Percentiles rank a stretch among this genome's conserved stretches.
These are phyloP conservation scores for Physcomitrium patens DNA, from an alignment of 225 moss, liverwort and hornwort genomes.

Conservation along the genomic window DNA sequence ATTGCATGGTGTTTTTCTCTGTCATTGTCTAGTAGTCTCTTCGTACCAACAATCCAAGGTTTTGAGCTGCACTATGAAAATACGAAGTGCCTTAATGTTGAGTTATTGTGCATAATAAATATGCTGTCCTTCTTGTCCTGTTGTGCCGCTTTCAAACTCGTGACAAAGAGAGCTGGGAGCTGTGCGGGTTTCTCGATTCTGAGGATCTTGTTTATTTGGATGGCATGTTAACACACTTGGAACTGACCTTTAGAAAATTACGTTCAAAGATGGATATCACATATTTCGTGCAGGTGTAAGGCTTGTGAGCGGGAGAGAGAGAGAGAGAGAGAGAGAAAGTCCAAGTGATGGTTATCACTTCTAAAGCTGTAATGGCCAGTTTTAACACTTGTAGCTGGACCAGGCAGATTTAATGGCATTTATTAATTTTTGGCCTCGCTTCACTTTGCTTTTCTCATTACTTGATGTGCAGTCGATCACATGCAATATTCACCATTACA, in stretches of 20 bases:
- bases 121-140: background rate
- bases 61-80: background rate
- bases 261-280: conserved; percentile 3
- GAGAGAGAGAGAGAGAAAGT: conserved; percentile 1
- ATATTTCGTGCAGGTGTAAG: background rate
- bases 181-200: conserved; percentile 2
- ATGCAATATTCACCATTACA: conserved; percentile 84
- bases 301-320: conserved; percentile 7
- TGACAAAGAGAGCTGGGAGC: conserved; percentile 13
- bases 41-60: background rate
- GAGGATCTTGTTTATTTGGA: conserved; percentile 5
- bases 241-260: background rate
- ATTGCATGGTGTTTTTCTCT: conserved; percentile 13
- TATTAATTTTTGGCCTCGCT: background rate
- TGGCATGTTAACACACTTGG: background rate
- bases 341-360: background rate
- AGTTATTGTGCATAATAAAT: background rate
- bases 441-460: background rate
- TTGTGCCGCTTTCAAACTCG: conserved; percentile 2
- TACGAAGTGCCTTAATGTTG: background rate
- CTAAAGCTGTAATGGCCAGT: background rate
- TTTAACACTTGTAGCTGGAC: no score
- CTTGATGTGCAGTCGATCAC: conserved; percentile 67
- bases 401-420: background rate
- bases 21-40: background rate